Evolutionary conservation across 1,139 yeast genomes (phyloP).

Genomic region (Zygotorulaspora mrakii): DNA sequence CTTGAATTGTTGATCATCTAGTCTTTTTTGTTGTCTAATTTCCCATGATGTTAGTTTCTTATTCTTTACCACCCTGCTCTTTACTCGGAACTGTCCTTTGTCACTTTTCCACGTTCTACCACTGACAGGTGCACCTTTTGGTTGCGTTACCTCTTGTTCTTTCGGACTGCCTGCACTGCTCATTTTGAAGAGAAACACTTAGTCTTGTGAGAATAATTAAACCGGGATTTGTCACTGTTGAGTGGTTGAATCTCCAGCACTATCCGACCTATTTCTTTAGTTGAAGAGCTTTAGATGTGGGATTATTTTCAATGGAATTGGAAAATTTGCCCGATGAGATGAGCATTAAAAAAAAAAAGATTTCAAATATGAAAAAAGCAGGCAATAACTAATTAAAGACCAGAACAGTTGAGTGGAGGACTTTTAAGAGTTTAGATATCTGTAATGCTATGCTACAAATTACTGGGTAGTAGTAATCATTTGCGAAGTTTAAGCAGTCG

Average conservation of each 20-base stretch:
- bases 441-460: conserved; percentile 8
- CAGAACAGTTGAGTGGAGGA: too few species aligned
- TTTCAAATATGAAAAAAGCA: too few species aligned
- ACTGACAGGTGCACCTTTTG: conserved; percentile 46
- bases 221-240: too few species aligned
- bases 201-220: not conserved
- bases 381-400: too few species aligned
- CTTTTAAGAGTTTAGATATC: not conserved
- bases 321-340: conserved; percentile 20
- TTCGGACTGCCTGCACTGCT: conserved; percentile 3
- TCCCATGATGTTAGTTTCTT: conserved; percentile 39
- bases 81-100: conserved; percentile 45
- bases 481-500: conserved; percentile 4
- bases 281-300: too few species aligned
- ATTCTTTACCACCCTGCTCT: conserved; percentile 38
- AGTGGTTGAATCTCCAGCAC: too few species aligned
- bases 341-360: conserved; percentile 3
- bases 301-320: not conserved
- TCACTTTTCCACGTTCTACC: conserved; percentile 58
- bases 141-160: conserved; percentile 14
- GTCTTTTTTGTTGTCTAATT: conserved; percentile 38
- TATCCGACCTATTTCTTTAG: too few species aligned
- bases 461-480: not conserved
- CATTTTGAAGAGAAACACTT: not conserved
- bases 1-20: conserved; percentile 41